Conservation (phyloP, 768 basidiomycete genomes). For the Astraeus odoratus region DNA sequence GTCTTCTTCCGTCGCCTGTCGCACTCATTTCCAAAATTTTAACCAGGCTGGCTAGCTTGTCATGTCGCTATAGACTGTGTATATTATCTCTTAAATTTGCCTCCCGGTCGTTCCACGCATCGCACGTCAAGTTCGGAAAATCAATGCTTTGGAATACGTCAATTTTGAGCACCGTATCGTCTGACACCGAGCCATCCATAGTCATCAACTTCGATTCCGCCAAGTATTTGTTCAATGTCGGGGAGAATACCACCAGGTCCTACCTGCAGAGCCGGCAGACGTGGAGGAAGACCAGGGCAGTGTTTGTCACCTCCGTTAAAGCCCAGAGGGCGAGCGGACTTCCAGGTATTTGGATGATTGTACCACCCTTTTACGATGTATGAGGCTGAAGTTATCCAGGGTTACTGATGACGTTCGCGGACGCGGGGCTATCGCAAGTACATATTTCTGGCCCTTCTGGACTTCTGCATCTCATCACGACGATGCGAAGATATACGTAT, state of each 20-base stretch:
- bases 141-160: conserved; percentile 59
- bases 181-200: conserved; percentile 79
- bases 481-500: conserved; percentile 59
- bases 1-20: not conserved
- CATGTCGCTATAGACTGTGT: conserved; percentile 20
- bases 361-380: not conserved
- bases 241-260: conserved; percentile 73
- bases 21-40: not conserved
- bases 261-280: conserved; percentile 62
- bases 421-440: conserved; percentile 52
- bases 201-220: conserved; percentile 68
- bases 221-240: conserved; percentile 85
- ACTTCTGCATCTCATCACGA: conserved; percentile 60
- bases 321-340: conserved; percentile 64
- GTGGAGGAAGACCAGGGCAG: conserved; percentile 57
- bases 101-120: conserved; percentile 12
- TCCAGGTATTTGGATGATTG: conserved; percentile 44
- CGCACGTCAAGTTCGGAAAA: conserved; percentile 3
- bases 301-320: conserved; percentile 68
- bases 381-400: conserved; percentile 35
- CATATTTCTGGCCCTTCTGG: conserved; percentile 69
- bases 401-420: conserved; percentile 73
- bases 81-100: conserved; percentile 13
- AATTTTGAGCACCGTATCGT: conserved; percentile 49
- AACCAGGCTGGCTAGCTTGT: conserved; percentile 20